These are phyloP conservation scores for Stropharia rugosoannulata DNA, from an alignment of 768 basidiomycete genomes.

Conservation along the genomic window DNA sequence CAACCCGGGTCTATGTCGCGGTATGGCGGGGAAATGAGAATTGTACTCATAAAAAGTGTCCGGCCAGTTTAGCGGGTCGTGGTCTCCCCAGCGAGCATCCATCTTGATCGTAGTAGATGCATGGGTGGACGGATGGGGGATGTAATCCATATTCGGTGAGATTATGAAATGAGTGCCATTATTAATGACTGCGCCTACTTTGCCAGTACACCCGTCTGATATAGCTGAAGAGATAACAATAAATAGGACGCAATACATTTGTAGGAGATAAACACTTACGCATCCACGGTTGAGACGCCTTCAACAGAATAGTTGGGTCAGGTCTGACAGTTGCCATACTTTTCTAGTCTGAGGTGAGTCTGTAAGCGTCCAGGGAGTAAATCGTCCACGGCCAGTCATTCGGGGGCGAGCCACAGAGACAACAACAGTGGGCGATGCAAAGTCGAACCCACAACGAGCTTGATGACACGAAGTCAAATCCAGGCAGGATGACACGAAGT, in stretches of 20 bases:
- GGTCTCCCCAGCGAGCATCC: not conserved
- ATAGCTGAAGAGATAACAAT: not conserved
- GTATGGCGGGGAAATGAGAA: too few relatives aligned
- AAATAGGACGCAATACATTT: not conserved
- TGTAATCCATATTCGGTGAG: conserved; percentile 10
- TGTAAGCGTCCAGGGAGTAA: not conserved
- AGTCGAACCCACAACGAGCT: conserved; percentile 1
- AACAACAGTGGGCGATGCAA: not conserved
- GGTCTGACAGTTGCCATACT: not conserved
- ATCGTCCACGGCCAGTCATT: not conserved
- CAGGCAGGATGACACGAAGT: not conserved
- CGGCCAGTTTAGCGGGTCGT: conserved; percentile 9
- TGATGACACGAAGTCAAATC: conserved; percentile 1
- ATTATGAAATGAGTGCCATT: conserved; percentile 9
- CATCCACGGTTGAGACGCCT: too few relatives aligned
- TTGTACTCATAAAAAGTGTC: not conserved
- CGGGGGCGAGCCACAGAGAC: not conserved
- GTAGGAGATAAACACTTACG: not conserved
- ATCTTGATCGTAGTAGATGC: not conserved
- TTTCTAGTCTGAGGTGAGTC: not conserved
- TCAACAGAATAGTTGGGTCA: not conserved
- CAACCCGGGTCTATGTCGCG: too few relatives aligned
- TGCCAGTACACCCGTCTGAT: conserved; percentile 1
- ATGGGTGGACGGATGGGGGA: conserved; percentile 1
- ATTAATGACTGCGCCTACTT: conserved; percentile 6